Evolutionary conservation across 306 rosid genomes (phyloP).

Genomic region (Begonia masoniana): DNA sequence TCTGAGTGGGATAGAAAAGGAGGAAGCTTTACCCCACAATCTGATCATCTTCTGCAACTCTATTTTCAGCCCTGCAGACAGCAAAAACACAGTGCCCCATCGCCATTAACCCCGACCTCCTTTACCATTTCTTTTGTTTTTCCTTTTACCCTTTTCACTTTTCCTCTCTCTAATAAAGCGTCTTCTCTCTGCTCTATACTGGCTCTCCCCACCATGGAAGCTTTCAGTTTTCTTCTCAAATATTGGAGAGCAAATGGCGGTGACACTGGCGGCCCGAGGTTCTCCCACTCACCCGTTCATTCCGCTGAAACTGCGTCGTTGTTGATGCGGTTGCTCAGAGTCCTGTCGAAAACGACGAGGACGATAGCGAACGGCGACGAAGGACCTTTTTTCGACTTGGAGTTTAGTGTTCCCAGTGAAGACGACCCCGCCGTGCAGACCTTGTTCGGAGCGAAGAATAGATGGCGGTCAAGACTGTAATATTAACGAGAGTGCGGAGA

Average conservation of each 20-base stretch:
- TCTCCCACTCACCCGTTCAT: background rate
- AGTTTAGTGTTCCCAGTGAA: constrained; percentile 59
- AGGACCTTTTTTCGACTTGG: constrained; percentile 89
- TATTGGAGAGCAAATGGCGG: constrained; percentile 66
- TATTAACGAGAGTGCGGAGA: constrained; percentile 8
- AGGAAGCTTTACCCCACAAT: constrained; percentile 8
- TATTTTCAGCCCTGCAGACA: constrained; percentile 8
- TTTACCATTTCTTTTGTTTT: background rate
- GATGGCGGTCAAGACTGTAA: constrained; percentile 1
- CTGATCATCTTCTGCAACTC: constrained; percentile 6
- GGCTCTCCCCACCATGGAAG: constrained; percentile 99
- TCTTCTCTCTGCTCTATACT: constrained; percentile 30
- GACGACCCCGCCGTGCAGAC: constrained; percentile 19
- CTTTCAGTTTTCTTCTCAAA: constrained; percentile 90
- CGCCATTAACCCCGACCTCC: constrained; percentile 7
- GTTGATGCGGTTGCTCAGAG: constrained; percentile 23
- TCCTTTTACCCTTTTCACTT: background rate
- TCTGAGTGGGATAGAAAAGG: background rate
- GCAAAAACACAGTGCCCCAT: constrained; percentile 13
- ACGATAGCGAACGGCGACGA: constrained; percentile 32
- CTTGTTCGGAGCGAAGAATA: constrained; percentile 7
- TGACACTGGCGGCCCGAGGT: constrained; percentile 1
- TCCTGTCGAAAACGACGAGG: constrained; percentile 15
- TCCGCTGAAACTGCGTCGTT: constrained; percentile 17
- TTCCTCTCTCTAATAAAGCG: background rate